Base-by-base conservation (phyloP, 2,329 filamentous ascomycete species). In the Nothophoma quercina region DNA sequence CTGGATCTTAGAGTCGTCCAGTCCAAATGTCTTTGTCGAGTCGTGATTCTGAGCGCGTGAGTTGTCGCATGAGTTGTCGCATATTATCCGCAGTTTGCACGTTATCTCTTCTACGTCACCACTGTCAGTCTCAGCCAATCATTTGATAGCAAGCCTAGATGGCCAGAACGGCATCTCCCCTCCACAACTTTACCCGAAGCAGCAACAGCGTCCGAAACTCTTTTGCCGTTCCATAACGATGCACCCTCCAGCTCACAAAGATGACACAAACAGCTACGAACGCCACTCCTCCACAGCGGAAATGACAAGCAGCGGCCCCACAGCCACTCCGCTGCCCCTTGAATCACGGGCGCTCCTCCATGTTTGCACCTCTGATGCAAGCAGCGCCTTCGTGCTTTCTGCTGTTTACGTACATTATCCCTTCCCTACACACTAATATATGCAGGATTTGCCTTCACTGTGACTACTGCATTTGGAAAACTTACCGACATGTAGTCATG, bases 321-420 rank as follows among this genome's bases (percentile, higher is more conserved):
- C 51, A 39, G 34, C 51, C 40, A 45, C 45, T 41, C 45, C 34
- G 44, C 40, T 25, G 29, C 33, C 44, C 44, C 51, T 45, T 40
- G 33, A 43, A 40, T 36, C 34, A 41, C 44, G 33, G 38, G 15
- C 21, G 5, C 19, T 32, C 21, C 8, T 38, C 26, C 39, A 43
- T 30, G 8, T 39, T 18, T 19, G 28, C 36, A 30, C 3, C 9
- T n/a, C 38, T 43, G 34, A 45, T 23, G 48, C 40, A 44, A 40
- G 21, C 22, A 30, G 7, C 25, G 18, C 19, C 22, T 35, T 50
- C 45, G 44, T 55, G 25, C 23, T 45, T 45, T 49, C 39, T 49
- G 35, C 51, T 45, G 39, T 49, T 50, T 55, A 25, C 29, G 51
- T 55, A 44, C 44, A 38, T 21, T 34, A 7, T 2, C 4, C 28